These are phyloP conservation scores for Zasmidium citrigriseum DNA, from an alignment of 2,329 filamentous ascomycete species.

Conservation along the genomic window DNA sequence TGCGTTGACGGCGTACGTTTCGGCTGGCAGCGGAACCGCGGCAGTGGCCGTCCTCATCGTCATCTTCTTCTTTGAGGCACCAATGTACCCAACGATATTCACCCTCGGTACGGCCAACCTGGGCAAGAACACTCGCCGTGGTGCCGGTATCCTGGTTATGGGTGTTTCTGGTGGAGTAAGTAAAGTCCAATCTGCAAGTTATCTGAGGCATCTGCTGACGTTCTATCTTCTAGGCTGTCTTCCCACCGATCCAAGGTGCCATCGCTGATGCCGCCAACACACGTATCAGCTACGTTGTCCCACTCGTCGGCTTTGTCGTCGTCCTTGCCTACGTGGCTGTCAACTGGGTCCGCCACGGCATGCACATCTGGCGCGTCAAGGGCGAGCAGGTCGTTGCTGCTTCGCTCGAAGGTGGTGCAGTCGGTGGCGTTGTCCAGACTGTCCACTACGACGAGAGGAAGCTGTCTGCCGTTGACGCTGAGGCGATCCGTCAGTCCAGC, in stretches of 20 bases:
- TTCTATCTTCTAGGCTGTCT: slow-evolving; percentile 1
- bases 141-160: slow-evolving; percentile 45
- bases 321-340: slow-evolving; percentile 38
- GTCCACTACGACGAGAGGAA: slow-evolving; percentile 38
- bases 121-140: slow-evolving; percentile 40
- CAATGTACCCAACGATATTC: slow-evolving; percentile 43
- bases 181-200: background rate
- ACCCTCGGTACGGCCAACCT: slow-evolving; percentile 43
- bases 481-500: slow-evolving; percentile 28
- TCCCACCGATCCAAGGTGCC: slow-evolving; percentile 27
- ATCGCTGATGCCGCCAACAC: slow-evolving; percentile 43
- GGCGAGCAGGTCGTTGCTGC: slow-evolving; percentile 32
- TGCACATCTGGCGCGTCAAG: slow-evolving; percentile 37
- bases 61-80: slow-evolving; percentile 41
- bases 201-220: background rate
- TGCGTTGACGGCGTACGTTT: slow-evolving; percentile 37
- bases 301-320: slow-evolving; percentile 46
- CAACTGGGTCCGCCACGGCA: slow-evolving; percentile 37
- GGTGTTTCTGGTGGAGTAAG: slow-evolving; percentile 34
- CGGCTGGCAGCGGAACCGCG: slow-evolving; percentile 32
- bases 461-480: slow-evolving; percentile 28
- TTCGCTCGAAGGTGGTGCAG: slow-evolving; percentile 33
- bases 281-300: slow-evolving; percentile 47
- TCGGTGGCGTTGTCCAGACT: slow-evolving; percentile 36
- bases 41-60: slow-evolving; percentile 38